Base-by-base conservation (phyloP, 1,284 basidiomycete species). In the Ceratorhiza oryzae-sativae region DNA sequence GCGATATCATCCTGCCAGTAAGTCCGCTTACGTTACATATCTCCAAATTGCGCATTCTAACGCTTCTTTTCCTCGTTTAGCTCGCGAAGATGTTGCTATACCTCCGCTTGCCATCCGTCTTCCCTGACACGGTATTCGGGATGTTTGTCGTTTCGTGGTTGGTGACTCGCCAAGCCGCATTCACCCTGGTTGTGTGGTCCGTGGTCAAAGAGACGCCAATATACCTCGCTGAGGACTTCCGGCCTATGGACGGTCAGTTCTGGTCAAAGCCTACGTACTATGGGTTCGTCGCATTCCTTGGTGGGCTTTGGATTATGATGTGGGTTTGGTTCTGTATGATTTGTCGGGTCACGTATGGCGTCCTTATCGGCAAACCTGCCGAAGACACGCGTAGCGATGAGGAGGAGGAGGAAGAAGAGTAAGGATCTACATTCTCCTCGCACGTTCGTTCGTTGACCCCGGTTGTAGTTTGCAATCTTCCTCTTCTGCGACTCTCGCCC, bases 61-160 rank as follows among this genome's bases (percentile, higher is more conserved):
- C 49, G 48, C 0, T 18, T 65, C 36, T 13, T 39, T 39, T 60
- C 3, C 48, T 4, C 41, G 39, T 23, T 1, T 74, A 95, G 93
- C 78, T 92, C 74, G 96, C 95, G 18, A 99, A 99, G 82, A 95
- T 98, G 91, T 82, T 94, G 75, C 91, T 92, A 72, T 99, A 99
- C 81, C 84, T 96, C 32, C 84, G 84, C 32, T 83, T 87, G 72
- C 85, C 89, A 72, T 65, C 62, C 3, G 84, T 85, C 9, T 78
- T 87, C 0, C 94, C 91, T 75, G 95, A 98, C 80, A 77, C 82
- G 34, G 86, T 88, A 0, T 98, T 98, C 80, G 91, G 84, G 34
- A 78, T 87, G 71, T 99, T 95, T 83, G 85, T 97, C 77, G 63
- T 94, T 27, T 91, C 90, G n/a, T 98, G 95, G 95, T 83, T 96